Conservation (phyloP, 345 rosid species). For the Citrus glauca region DNA sequence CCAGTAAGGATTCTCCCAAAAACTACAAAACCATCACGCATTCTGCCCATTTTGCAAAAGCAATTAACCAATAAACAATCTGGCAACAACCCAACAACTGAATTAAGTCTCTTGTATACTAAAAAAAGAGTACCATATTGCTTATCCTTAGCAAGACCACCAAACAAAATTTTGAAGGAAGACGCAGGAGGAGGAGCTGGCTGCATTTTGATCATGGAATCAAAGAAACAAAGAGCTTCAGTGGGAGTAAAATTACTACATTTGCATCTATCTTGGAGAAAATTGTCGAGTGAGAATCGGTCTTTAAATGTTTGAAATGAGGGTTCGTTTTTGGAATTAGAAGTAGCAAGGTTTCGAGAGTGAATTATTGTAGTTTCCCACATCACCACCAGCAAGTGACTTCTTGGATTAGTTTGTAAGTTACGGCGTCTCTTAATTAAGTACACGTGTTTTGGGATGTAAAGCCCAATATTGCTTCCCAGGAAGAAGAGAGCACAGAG, state of each 20-base stretch:
- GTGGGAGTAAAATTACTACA: neutral
- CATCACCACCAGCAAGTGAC: too few relatives aligned
- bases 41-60: neutral
- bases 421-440: too few relatives aligned
- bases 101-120: neutral
- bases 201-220: neutral
- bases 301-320: too few relatives aligned
- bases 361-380: too few relatives aligned
- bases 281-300: neutral
- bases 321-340: too few relatives aligned
- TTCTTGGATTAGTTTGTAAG: too few relatives aligned
- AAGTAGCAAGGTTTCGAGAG: too few relatives aligned
- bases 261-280: neutral
- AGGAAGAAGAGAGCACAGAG: too few relatives aligned
- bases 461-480: too few relatives aligned
- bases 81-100: neutral
- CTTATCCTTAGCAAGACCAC: neutral
- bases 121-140: neutral
- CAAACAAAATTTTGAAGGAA: neutral
- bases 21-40: neutral
- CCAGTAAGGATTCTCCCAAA: too few relatives aligned
- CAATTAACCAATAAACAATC: neutral
- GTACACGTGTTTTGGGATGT: rapidly evolving
- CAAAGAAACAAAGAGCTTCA: neutral
- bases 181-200: neutral